Percentiles rank a stretch among this genome's conserved stretches.
Evolutionary conservation across 192 early-diverging fungal species (phyloP).

Genomic region (Irineochytrium annulatum): DNA sequence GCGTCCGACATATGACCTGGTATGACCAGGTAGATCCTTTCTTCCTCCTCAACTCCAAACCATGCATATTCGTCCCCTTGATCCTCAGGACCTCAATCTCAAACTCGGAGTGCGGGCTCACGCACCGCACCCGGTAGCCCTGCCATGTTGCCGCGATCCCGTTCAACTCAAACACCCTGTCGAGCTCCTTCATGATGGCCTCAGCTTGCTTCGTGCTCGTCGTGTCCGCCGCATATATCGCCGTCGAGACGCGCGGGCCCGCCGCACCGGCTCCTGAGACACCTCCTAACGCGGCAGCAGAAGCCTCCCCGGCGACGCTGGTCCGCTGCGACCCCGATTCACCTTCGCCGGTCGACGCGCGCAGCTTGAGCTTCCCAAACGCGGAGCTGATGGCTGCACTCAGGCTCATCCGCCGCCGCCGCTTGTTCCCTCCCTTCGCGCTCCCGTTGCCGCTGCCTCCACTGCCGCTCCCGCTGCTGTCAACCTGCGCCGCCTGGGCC

Average conservation of each 20-base stretch:
- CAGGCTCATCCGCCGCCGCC: too few relatives aligned
- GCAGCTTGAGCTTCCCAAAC: too few relatives aligned
- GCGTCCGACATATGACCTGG: constrained; percentile 34
- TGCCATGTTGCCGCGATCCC: constrained; percentile 13
- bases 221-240: constrained; percentile 39
- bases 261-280: too few relatives aligned
- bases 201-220: constrained; percentile 38
- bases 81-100: constrained; percentile 44
- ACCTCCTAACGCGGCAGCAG: too few relatives aligned
- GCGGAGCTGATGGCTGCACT: too few relatives aligned
- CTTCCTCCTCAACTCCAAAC: constrained; percentile 36
- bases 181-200: constrained; percentile 34
- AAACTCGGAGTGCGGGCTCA: constrained; percentile 15
- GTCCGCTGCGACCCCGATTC: too few relatives aligned
- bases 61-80: constrained; percentile 38
- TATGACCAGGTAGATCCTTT: constrained; percentile 40
- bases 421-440: too few relatives aligned
- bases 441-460: too few relatives aligned
- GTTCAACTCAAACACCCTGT: constrained; percentile 29
- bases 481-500: too few relatives aligned
- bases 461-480: too few relatives aligned
- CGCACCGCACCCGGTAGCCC: constrained; percentile 30
- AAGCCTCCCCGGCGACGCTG: too few relatives aligned
- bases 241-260: constrained; percentile 19
- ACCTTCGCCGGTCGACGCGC: too few relatives aligned